These are phyloP conservation scores for Aspergillus niger DNA, from an alignment of 2,329 filamentous ascomycete species.

Conservation along the genomic window DNA sequence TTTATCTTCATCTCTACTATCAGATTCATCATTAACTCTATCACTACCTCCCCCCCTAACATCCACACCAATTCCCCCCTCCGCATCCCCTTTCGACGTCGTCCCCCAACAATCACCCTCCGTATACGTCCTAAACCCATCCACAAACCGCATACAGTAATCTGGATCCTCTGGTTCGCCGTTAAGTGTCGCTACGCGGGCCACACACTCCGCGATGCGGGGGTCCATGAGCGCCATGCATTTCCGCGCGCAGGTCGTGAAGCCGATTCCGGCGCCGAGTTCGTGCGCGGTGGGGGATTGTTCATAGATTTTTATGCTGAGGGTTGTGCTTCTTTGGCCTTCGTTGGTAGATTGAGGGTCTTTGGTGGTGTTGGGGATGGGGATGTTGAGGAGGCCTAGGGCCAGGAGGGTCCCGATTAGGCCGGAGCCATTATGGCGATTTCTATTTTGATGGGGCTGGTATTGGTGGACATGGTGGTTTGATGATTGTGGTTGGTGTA, in stretches of 20 bases:
- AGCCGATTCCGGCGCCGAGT: conserved; percentile 32
- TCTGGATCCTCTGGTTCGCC: conserved; percentile 17
- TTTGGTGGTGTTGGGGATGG: not conserved
- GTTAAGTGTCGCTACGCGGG: conserved; percentile 14
- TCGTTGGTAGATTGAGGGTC: not conserved
- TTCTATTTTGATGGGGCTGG: not conserved
- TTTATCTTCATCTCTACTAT: conserved; percentile 4
- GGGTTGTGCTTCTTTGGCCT: not conserved
- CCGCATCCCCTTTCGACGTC: conserved; percentile 3
- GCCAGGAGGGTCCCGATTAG: conserved; percentile 30
- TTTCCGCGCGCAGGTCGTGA: conserved; percentile 24
- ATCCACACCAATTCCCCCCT: too few relatives aligned
- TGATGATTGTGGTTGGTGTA: too few relatives aligned
- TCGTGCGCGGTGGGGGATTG: conserved; percentile 22
- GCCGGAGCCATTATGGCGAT: conserved; percentile 35
- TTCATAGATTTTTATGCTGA: conserved; percentile 33
- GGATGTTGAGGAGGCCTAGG: conserved; percentile 24
- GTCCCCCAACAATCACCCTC: too few relatives aligned
- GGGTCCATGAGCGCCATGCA: conserved; percentile 26
- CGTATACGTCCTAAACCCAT: conserved; percentile 26
- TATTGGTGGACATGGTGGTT: too few relatives aligned
- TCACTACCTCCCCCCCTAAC: too few relatives aligned
- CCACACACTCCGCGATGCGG: conserved; percentile 17
- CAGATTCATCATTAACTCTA: too few relatives aligned
- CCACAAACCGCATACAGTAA: conserved; percentile 26